Evolutionary conservation across 2,329 filamentous ascomycete genomes (phyloP).

Genomic region (Tolypocladium pustulatum): DNA sequence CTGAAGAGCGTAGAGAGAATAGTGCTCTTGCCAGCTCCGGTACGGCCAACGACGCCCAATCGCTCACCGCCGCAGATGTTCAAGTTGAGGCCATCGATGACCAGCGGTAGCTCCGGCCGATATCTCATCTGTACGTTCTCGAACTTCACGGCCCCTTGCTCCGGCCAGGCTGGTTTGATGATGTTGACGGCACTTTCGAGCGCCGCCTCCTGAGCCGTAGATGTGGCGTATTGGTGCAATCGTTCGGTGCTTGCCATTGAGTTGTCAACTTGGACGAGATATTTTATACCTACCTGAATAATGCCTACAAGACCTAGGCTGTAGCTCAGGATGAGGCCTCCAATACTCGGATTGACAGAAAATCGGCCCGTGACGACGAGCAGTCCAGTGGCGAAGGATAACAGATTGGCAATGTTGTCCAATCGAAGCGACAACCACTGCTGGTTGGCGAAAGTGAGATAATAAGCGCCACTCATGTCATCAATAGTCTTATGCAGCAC

Average conservation of each 20-base stretch:
- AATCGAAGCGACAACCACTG: slow-evolving; percentile 82
- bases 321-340: slow-evolving; percentile 82
- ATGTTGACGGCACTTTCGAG: slow-evolving; percentile 56
- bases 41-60: slow-evolving; percentile 72
- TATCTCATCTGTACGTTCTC: slow-evolving; percentile 74
- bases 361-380: slow-evolving; percentile 92
- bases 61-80: slow-evolving; percentile 66
- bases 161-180: slow-evolving; percentile 67
- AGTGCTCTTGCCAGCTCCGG: slow-evolving; percentile 72
- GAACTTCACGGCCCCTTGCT: slow-evolving; percentile 72
- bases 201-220: slow-evolving; percentile 82
- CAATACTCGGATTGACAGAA: slow-evolving; percentile 72
- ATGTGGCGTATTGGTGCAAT: slow-evolving; percentile 76
- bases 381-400: slow-evolving; percentile 83
- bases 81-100: slow-evolving; percentile 60
- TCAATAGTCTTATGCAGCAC: slow-evolving; percentile 68
- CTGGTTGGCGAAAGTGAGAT: slow-evolving; percentile 89
- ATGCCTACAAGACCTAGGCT: slow-evolving; percentile 89
- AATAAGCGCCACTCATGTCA: slow-evolving; percentile 90
- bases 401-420: slow-evolving; percentile 69
- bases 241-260: slow-evolving; percentile 96
- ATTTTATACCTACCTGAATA: slow-evolving; percentile 93
- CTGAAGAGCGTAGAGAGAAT: slow-evolving; percentile 79
- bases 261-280: slow-evolving; percentile 92
- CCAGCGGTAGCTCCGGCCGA: slow-evolving; percentile 59